phyloP scores from a whole-genome alignment of 164 flowering plant genomes.

The Vitis cinerea region DNA sequence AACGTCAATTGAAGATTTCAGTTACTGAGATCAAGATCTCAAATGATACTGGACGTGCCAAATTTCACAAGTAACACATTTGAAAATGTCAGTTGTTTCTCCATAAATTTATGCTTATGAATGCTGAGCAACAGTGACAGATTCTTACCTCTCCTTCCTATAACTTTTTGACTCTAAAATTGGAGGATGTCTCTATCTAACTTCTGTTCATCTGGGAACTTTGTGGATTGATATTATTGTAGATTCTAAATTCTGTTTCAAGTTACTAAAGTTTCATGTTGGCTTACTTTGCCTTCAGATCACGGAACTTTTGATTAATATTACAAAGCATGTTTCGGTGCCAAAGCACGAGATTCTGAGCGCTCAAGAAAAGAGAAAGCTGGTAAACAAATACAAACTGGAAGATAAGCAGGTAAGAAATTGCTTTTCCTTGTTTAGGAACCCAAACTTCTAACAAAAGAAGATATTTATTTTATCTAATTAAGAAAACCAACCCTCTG shows the following conservation, averaged over 20 bases:
- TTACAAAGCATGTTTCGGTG: constrained; percentile 27
- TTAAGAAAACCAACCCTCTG: too few species aligned
- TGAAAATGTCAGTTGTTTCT: neutral
- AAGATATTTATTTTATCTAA: too few species aligned
- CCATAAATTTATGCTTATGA: neutral
- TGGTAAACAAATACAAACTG: constrained; percentile 18
- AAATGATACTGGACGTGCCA: too few species aligned
- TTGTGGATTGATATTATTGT: neutral
- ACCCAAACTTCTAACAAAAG: too few species aligned
- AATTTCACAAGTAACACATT: too few species aligned
- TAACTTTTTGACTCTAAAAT: neutral
- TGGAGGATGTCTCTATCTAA: neutral
- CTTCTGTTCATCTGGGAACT: neutral
- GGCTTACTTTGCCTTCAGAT: constrained; percentile 19
- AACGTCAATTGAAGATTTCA: too few species aligned
- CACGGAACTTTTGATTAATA: constrained; percentile 30
- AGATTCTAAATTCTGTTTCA: neutral
- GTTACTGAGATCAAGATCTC: too few species aligned
- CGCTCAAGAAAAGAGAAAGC: constrained; percentile 19
- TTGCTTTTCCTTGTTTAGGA: too few species aligned
- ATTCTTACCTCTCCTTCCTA: neutral
- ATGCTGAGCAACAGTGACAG: neutral
- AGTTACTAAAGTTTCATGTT: neutral
- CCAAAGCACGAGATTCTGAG: constrained; percentile 30
- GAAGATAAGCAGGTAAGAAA: constrained; percentile 28